Percentiles rank a stretch among this genome's conserved stretches.
These are phyloP conservation scores for Oryza australiensis DNA, from an alignment of 176 grass and related monocot genomes.

Conservation along the genomic window DNA sequence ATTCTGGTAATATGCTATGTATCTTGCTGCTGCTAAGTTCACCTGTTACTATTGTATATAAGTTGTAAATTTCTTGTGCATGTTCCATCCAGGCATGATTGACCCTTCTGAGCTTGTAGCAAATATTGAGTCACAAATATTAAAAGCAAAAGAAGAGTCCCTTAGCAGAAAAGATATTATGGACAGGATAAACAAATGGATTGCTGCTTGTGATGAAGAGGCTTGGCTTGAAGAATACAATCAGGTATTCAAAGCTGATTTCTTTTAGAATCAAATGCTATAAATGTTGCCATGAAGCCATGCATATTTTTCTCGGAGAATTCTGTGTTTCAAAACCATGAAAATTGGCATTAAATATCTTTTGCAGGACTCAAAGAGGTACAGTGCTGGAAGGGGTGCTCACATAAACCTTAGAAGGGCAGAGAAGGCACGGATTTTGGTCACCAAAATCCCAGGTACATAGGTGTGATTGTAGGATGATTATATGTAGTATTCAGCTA, in stretches of 20 bases:
- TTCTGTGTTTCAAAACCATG: background rate
- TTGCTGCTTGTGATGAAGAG: slow-evolving; percentile 90
- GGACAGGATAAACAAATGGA: slow-evolving; percentile 93
- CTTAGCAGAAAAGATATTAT: slow-evolving; percentile 92
- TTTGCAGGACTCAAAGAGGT: slow-evolving; percentile 82
- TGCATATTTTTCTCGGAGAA: background rate
- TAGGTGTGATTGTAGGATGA: background rate
- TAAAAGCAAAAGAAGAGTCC: slow-evolving; percentile 82
- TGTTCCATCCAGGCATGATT: slow-evolving; percentile 64
- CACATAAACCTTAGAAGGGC: slow-evolving; percentile 93
- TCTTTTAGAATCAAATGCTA: slow-evolving; percentile 25
- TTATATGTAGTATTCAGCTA: background rate
- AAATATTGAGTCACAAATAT: slow-evolving; percentile 85
- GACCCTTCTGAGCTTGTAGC: slow-evolving; percentile 80
- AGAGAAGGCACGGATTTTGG: slow-evolving; percentile 76
- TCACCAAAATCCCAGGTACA: slow-evolving; percentile 89
- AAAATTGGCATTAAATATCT: slow-evolving; percentile 23
- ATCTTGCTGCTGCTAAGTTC: slow-evolving; percentile 13
- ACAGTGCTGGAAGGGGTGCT: slow-evolving; percentile 87
- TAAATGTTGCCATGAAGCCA: background rate
- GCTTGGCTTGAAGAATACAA: slow-evolving; percentile 98
- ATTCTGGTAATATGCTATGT: slow-evolving; percentile 63
- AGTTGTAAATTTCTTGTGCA: slow-evolving; percentile 11
- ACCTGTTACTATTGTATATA: slow-evolving; percentile 17
- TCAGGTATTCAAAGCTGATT: slow-evolving; percentile 53